Evolutionary conservation across 352 stramenopile genomes (phyloP).

Genomic region (Pythium brachiatum): DNA sequence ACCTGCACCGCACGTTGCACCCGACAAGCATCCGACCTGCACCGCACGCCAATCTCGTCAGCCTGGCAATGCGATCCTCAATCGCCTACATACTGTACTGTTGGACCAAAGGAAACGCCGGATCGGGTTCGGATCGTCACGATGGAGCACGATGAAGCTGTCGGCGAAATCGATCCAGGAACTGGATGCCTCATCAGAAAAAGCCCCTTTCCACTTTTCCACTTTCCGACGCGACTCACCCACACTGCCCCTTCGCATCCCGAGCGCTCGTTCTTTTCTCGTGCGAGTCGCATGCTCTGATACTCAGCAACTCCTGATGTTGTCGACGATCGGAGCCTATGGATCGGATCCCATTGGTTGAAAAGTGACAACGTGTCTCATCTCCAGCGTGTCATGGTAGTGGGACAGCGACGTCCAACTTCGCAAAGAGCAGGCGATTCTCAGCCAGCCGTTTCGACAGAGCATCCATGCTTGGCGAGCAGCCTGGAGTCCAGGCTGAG

Average conservation of each 20-base stretch:
- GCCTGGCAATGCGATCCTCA: too few species aligned
- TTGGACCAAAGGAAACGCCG: background rate
- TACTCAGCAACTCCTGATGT: background rate
- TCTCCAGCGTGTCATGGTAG: constrained; percentile 18
- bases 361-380: constrained; percentile 4
- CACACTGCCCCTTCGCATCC: constrained; percentile 1
- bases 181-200: constrained; percentile 3
- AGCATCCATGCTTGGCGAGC: background rate
- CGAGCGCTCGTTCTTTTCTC: background rate
- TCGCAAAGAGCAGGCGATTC: constrained; percentile 1
- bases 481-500: too few species aligned
- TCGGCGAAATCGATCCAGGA: background rate
- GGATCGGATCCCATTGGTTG: constrained; percentile 6
- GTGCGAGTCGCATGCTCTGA: background rate
- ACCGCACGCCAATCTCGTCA: too few species aligned
- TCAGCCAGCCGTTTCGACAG: constrained; percentile 14
- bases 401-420: constrained; percentile 9
- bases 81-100: background rate
- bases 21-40: too few species aligned
- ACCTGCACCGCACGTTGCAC: too few species aligned
- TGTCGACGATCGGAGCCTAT: background rate
- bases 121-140: background rate
- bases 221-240: background rate
- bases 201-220: background rate
- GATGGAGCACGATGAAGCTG: background rate